Conservation (phyloP, 257 asterid genomes). For the Euphrasia confusa region DNA sequence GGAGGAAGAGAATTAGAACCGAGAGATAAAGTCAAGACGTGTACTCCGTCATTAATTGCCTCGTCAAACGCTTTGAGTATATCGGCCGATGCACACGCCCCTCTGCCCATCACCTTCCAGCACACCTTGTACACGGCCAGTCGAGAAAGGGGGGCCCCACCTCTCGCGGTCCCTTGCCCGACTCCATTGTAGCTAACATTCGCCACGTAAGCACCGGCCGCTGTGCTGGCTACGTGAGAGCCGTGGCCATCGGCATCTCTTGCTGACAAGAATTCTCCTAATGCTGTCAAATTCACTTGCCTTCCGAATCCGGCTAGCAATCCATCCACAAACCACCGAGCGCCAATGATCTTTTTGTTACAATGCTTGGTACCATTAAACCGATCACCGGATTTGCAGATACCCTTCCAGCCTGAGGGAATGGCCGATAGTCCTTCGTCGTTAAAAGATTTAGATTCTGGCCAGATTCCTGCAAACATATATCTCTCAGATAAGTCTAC, state of each 20-base stretch:
- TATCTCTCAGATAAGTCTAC: background rate
- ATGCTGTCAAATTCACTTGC: slow-evolving; percentile 8
- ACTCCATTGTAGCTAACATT: slow-evolving; percentile 33
- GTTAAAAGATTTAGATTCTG: slow-evolving; percentile 37
- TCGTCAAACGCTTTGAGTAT: slow-evolving; percentile 40
- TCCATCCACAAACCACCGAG: slow-evolving; percentile 40
- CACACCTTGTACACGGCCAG: slow-evolving; percentile 45
- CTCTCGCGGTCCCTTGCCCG: slow-evolving; percentile 36
- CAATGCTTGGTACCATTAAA: slow-evolving; percentile 31
- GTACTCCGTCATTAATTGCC: slow-evolving; percentile 42
- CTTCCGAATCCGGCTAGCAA: slow-evolving; percentile 20
- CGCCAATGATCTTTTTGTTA: slow-evolving; percentile 42
- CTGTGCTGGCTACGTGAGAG: slow-evolving; percentile 44
- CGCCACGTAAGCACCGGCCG: slow-evolving; percentile 35
- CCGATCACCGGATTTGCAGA: slow-evolving; percentile 33
- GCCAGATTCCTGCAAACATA: slow-evolving; percentile 41
- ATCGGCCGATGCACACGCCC: slow-evolving; percentile 34
- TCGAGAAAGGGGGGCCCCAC: slow-evolving; percentile 48
- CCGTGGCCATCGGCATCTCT: slow-evolving; percentile 44
- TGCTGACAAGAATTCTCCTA: slow-evolving; percentile 31
- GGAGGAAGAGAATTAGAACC: slow-evolving; percentile 28
- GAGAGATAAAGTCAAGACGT: slow-evolving; percentile 33
- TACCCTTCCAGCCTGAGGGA: slow-evolving; percentile 42
- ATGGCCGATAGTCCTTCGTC: slow-evolving; percentile 37
- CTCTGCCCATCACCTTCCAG: slow-evolving; percentile 20